Evolutionary conservation across 768 basidiomycete species (phyloP), one percentile per base, ranked within the genome.

Genomic region (Erythrobasidium yunnanense): DNA sequence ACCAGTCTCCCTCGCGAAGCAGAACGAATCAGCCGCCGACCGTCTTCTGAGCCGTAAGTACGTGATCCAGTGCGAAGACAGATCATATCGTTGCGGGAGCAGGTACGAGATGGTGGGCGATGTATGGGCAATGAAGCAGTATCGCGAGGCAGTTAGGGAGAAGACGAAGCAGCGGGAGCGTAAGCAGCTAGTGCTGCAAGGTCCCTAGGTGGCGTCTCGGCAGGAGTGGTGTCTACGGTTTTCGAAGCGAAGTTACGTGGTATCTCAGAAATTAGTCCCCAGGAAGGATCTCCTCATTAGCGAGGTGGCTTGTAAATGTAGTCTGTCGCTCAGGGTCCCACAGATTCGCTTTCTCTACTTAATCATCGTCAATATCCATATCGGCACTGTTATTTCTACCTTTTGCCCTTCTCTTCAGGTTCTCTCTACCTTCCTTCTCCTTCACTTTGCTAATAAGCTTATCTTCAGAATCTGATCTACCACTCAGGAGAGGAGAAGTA

Each of bases 21-120:
- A 20, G 32, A 18, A 57, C 4, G 55, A 57, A 38, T 57, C 55
- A 22, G 34, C 13, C 18, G n/a, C 25, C 30, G 32, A 57, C 15
- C 27, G 55, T 32, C 30, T 57, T 15, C 34, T 57, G 20, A 57
- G 32, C 34, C 27, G 35, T 27, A 57, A 57, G 55, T 57, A 57
- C 25, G 53, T 20, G 32, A 22, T 4, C n/a, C 53, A 15, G 53
- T 32, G 53, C 25, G 23, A 30, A 30, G 32, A 18, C 23, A 27
- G n/a, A 18, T 32, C 29, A 20, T n/a, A 18, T 30, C 29, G 4
- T 20, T 27, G 53, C 53, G 53, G 53, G 32, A 30, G n/a, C 25
- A 55, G 53, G 29, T 55, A 55, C 32, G 53, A 55, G 29, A 55
- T 55, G 53, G 53, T 55, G 32, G 53, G 53, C 23, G 33, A 55